Base-by-base conservation (phyloP, 768 basidiomycete genomes). In the Termitomyces sp. region DNA sequence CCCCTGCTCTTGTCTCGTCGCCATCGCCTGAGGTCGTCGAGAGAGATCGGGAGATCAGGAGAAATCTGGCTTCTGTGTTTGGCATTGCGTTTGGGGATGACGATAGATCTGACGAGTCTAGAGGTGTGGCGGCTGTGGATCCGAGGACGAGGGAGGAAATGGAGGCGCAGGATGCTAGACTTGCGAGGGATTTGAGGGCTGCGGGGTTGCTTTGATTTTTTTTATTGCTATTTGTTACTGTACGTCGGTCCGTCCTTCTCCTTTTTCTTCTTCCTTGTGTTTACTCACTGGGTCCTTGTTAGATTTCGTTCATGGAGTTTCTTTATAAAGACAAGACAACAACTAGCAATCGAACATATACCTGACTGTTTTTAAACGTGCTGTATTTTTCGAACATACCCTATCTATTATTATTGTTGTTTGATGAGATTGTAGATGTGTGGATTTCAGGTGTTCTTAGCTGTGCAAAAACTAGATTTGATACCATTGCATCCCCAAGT, bases 41-140 rank as follows among this genome's bases (percentile, higher is more conserved):
- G 60, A 76, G 77, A 52, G 86, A 88, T 54, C 68, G 76, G 24
- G 72, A 75, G 12, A 75, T 84, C 18, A 75, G 83, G 34, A 77
- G 77, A 34, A 79, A 81, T 58, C 68, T 88, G 41, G 80, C 80
- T 59, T 69, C 63, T 41, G 78, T 80, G 6, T 85, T 89, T 62
- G 81, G 82, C 4, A 68, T 86, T 11, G 57, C 68, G n/a, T 69
- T 75, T 34, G 70, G 64, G 1, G 73, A 69, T 4, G 69, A 72
- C 18, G 77, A 74, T 70, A 1, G 18, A 30, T 59, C 34, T 44
- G 41, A 54, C 31, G 45, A 44, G 60, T 1, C 22, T 3, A 37
- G 51, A 11, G 9, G 3, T 15, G 4, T 27, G 30, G 30, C 34
- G 20, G 3, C 33, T 2, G 22, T 37, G 0, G 34, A 53, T 7